phyloP scores from a whole-genome alignment of 2,329 filamentous ascomycete species.

The Emmonsiellopsis sp. region DNA sequence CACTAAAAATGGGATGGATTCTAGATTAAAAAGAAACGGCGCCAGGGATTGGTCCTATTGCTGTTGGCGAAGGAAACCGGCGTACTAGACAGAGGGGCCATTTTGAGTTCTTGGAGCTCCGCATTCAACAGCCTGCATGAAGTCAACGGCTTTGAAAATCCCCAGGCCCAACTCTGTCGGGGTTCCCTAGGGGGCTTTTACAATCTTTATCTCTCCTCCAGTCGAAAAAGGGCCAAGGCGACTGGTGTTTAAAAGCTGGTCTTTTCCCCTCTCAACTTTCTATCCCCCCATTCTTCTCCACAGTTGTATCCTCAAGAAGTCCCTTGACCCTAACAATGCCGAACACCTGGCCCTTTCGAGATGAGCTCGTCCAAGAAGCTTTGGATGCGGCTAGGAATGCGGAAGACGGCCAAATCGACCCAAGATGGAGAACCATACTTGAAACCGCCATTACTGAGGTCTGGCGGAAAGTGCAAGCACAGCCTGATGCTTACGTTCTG shows the following conservation, averaged over 20 bases:
- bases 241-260: not conserved
- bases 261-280: not conserved
- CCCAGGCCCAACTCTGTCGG: constrained; percentile 2
- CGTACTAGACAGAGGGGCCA: constrained; percentile 3
- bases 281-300: not conserved
- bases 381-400: constrained; percentile 69
- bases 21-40: constrained; percentile 1
- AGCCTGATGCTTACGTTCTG: constrained; percentile 64
- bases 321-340: constrained; percentile 20
- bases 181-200: not conserved
- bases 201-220: constrained; percentile 1
- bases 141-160: constrained; percentile 2
- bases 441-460: constrained; percentile 55
- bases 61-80: not conserved
- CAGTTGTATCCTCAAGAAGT: not conserved
- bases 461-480: constrained; percentile 57
- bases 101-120: constrained; percentile 5
- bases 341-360: constrained; percentile 23
- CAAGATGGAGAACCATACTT: constrained; percentile 55
- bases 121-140: constrained; percentile 7
- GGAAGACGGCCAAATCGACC: constrained; percentile 56
- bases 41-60: not conserved
- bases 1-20: not conserved
- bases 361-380: constrained; percentile 52
- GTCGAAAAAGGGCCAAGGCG: not conserved